Evolutionary conservation across 805 yeast species (phyloP).

Genomic region (Candida sakaeoensis): DNA sequence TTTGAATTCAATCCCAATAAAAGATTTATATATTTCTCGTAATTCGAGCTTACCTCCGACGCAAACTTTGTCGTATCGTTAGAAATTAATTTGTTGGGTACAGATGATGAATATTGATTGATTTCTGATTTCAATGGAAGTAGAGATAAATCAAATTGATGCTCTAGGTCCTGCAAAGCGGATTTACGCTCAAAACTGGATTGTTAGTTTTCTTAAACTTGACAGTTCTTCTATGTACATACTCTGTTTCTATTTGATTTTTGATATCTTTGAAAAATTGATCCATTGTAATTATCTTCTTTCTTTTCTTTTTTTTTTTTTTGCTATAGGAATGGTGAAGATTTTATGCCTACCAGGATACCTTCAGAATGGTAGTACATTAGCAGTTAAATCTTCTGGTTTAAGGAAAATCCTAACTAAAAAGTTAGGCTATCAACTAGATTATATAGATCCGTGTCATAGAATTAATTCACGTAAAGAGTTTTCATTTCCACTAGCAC

Average conservation of each 20-base stretch:
- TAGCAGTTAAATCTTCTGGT: constrained; percentile 33
- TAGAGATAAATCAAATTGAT: constrained; percentile 9
- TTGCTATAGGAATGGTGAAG: constrained; percentile 1
- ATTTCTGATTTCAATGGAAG: constrained; percentile 5
- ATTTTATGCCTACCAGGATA: constrained; percentile 33
- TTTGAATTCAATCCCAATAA: constrained; percentile 12
- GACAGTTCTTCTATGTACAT: constrained; percentile 1
- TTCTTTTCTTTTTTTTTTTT: constrained; percentile 4
- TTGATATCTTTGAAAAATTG: constrained; percentile 9
- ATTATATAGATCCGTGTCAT: constrained; percentile 33
- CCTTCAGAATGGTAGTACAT: constrained; percentile 30
- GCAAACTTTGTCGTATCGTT: not conserved
- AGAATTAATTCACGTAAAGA: constrained; percentile 20
- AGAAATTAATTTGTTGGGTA: constrained; percentile 2
- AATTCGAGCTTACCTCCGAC: not conserved
- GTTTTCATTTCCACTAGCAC: constrained; percentile 26
- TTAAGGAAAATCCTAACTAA: constrained; percentile 27
- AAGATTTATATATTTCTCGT: not conserved
- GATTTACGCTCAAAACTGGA: constrained; percentile 6
- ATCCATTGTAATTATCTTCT: constrained; percentile 5
- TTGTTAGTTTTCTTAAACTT: not conserved
- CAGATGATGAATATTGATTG: constrained; percentile 2
- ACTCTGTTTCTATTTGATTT: constrained; percentile 12
- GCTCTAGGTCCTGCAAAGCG: constrained; percentile 10
- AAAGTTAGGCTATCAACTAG: constrained; percentile 22